These are phyloP conservation scores for Xanthoparmelia taractica DNA, from an alignment of 495 filamentous ascomycete species.

Conservation along the genomic window DNA sequence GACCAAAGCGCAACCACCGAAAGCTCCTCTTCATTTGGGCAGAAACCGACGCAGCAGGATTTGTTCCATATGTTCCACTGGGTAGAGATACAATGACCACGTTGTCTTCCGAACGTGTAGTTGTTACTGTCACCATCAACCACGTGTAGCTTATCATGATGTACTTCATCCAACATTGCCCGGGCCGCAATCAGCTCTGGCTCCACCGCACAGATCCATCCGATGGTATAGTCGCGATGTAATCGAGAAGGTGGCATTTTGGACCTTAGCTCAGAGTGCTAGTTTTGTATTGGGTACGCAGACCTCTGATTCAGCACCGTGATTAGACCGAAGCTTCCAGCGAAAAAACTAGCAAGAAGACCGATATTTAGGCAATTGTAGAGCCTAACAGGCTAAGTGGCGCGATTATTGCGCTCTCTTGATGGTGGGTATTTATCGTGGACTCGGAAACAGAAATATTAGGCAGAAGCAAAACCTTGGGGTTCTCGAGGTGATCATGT, in stretches of 20 bases:
- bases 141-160: conserved; percentile 10
- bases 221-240: conserved; percentile 29
- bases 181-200: conserved; percentile 25
- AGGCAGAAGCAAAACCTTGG: background rate
- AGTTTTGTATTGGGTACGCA: background rate
- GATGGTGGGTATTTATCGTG: background rate
- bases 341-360: background rate
- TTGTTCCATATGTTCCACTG: background rate
- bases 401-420: background rate
- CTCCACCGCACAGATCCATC: conserved; percentile 29
- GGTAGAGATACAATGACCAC: conserved; percentile 34
- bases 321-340: no score
- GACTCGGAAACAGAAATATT: background rate
- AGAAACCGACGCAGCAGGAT: background rate
- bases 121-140: conserved; percentile 26
- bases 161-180: conserved; percentile 24
- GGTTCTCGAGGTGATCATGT: background rate
- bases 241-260: background rate
- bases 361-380: background rate
- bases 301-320: background rate
- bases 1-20: background rate
- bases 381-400: background rate
- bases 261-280: background rate
- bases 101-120: conserved; percentile 35
- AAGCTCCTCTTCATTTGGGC: background rate